phyloP scores from a whole-genome alignment of 768 basidiomycete genomes.

The Mycena latifolia region DNA sequence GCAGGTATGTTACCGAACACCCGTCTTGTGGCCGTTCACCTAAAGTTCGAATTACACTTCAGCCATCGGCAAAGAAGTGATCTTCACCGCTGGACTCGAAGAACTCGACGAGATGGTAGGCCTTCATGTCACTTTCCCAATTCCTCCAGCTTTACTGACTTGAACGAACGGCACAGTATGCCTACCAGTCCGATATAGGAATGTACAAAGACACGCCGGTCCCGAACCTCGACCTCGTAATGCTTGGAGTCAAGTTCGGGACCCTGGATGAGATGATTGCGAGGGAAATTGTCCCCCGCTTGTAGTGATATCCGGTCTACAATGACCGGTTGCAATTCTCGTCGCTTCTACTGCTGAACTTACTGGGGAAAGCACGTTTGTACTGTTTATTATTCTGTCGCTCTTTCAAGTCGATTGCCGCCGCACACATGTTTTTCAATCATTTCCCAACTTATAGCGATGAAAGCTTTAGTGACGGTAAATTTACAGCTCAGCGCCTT shows the following conservation, averaged over 20 bases:
- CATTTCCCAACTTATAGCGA: too few species aligned
- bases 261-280: slow-evolving; percentile 32
- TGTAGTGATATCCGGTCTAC: too few species aligned
- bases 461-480: too few species aligned
- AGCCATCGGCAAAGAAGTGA: slow-evolving; percentile 33
- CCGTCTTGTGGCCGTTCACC: too few species aligned
- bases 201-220: slow-evolving; percentile 24
- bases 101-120: slow-evolving; percentile 35
- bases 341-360: too few species aligned
- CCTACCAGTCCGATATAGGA: slow-evolving; percentile 19
- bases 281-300: slow-evolving; percentile 18
- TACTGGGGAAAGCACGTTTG: too few species aligned
- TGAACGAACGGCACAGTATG: slow-evolving; percentile 14
- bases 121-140: neutral
- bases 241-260: slow-evolving; percentile 32
- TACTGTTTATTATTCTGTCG: too few species aligned
- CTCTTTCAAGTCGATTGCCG: too few species aligned
- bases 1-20: slow-evolving; percentile 24
- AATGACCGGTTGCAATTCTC: too few species aligned
- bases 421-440: too few species aligned
- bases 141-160: neutral
- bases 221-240: slow-evolving; percentile 29
- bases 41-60: too few species aligned
- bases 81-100: slow-evolving; percentile 23
- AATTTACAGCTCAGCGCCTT: too few species aligned